Evolutionary conservation across 129 eudicot genomes (phyloP), one percentile per base, ranked within the genome.

Genomic region (Kitagawia praeruptora): DNA sequence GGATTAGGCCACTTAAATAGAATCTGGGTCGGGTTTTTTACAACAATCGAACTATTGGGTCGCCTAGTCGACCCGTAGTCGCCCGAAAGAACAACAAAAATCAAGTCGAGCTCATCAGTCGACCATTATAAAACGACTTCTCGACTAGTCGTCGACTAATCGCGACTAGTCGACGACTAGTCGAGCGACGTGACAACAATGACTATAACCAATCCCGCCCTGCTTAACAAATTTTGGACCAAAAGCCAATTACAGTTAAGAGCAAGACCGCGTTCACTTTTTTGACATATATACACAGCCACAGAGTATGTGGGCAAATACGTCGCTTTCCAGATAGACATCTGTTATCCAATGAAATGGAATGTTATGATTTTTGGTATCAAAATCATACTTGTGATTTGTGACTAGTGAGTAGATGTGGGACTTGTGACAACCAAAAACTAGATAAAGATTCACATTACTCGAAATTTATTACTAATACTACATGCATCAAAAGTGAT

Each of bases 351-450:
- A 67, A 39, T 75, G 76, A 74, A 58, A 61, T 56, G 74, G 48
- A 61, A 63, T 81, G 75, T 61, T 75, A 28, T 41, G 78, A 73
- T 78, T 45, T 66, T 3, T 14, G 58, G 81, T 39, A 49, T 73
- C 67, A 58, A 72, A 18, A 74, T 74, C 38, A 75, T 27, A 44
- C 42, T 41, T 81, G 39, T 56, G 67, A 58, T 3, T 56, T 23
- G 66, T 23, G 66, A 58, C 66, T 2, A 72, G 51, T 34, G 16
- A 75, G 78, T 46, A 21, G 54, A n/a, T 61, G 61, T 28, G 78
- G 78, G 78, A 3, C 45, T 48, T 48, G 14, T 76, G 78, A 75
- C 79, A 76, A 76, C 66, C 46, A 76, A 54, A 34, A 49, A 76
- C 67, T 9, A 76, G 79, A 76, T 76, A 76, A 76, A 48, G 79